A percentile compares a stretch with the other conserved stretches of the same genome.
phyloP scores from a whole-genome alignment of 768 basidiomycete genomes.

The Plicaturopsis crispa region DNA sequence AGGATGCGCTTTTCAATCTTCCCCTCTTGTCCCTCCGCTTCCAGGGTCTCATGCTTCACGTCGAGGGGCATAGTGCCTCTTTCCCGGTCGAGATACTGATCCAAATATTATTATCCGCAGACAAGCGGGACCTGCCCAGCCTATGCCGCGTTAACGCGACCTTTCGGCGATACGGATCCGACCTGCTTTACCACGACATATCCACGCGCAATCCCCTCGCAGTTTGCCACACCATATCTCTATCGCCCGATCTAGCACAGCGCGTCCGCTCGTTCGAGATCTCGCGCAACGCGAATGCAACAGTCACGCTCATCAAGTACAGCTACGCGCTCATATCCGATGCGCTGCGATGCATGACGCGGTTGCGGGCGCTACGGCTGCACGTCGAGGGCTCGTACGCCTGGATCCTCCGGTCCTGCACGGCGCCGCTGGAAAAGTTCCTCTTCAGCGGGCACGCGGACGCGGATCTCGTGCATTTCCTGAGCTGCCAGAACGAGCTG shows the following conservation, averaged over 20 bases:
- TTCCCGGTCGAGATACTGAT: background rate
- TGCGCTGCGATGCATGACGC: background rate
- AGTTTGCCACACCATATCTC: background rate
- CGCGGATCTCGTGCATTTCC: background rate
- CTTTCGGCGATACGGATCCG: background rate
- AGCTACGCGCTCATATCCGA: background rate
- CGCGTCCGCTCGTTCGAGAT: background rate
- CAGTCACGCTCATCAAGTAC: background rate
- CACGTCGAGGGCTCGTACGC: background rate
- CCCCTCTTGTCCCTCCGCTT: too few species aligned
- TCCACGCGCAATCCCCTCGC: background rate
- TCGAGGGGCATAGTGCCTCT: too few species aligned
- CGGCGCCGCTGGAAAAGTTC: background rate
- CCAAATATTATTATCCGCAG: background rate
- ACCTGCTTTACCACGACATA: background rate
- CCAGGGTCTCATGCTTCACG: too few species aligned
- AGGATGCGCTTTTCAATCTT: too few species aligned
- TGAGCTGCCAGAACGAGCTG: background rate
- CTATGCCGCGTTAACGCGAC: background rate
- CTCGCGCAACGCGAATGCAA: background rate
- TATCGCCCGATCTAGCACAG: background rate
- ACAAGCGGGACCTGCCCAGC: background rate
- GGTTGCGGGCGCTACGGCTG: background rate
- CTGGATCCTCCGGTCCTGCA: background rate
- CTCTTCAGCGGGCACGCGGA: background rate